phyloP scores from a whole-genome alignment of 2,329 filamentous ascomycete species.

The Trichoderma brevicompactum region DNA sequence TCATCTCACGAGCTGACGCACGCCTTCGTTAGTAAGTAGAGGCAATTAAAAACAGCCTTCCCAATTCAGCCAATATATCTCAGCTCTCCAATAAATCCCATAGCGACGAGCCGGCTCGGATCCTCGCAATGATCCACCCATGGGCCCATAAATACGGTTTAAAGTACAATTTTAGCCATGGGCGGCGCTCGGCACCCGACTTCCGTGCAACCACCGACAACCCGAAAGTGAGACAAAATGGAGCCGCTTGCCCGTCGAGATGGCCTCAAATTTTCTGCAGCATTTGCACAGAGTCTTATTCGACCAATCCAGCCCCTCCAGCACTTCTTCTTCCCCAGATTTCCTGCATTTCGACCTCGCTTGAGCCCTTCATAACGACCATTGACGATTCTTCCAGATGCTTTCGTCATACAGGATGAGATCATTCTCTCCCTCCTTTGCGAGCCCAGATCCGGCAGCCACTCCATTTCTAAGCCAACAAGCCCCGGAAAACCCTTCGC shows the following conservation, averaged over 20 bases:
- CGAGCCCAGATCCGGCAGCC: constrained; percentile 21
- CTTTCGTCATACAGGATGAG: constrained; percentile 25
- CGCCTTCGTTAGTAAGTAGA: neutral
- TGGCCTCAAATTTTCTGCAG: constrained; percentile 14
- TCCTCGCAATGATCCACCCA: constrained; percentile 17
- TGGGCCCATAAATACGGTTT: neutral
- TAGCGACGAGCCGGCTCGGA: constrained; percentile 26
- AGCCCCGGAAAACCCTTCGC: constrained; percentile 28
- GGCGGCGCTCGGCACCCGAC: constrained; percentile 27
- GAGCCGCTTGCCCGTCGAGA: constrained; percentile 8
- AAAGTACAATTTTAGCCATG: neutral
- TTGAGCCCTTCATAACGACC: neutral
- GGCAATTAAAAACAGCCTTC: neutral
- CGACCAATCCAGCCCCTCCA: neutral
- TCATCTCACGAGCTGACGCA: constrained; percentile 3
- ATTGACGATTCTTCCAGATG: constrained; percentile 24
- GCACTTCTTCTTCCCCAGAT: neutral
- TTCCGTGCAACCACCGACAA: constrained; percentile 27
- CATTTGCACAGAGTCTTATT: neutral
- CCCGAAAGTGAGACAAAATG: constrained; percentile 13
- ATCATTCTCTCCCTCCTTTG: constrained; percentile 23
- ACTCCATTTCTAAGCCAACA: constrained; percentile 25
- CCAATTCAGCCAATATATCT: constrained; percentile 5
- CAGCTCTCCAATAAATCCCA: constrained; percentile 6
- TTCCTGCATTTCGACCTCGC: neutral